These are phyloP conservation scores for Oryza australiensis DNA, from an alignment of 176 grass and related monocot species.

Conservation along the genomic window DNA sequence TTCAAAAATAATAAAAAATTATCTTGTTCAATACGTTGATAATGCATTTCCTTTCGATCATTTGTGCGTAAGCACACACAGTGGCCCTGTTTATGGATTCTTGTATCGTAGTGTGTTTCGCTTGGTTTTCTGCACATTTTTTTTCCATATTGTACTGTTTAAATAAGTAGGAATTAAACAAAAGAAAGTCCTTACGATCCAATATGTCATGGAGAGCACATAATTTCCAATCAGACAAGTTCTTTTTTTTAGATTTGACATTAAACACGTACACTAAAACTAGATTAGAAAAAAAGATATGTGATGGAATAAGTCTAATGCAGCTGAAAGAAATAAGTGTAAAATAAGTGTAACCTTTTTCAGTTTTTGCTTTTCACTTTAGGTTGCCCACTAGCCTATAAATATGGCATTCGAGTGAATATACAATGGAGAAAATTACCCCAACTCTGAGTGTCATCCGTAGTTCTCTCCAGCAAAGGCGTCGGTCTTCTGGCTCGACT, in stretches of 20 bases:
- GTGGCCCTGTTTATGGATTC: conserved; percentile 5
- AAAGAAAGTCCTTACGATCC: neutral
- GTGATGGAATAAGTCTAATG: too few relatives aligned
- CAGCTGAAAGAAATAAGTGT: too few relatives aligned
- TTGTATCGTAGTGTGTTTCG: neutral
- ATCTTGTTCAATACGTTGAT: too few relatives aligned
- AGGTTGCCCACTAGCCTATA: too few relatives aligned
- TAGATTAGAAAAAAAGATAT: neutral
- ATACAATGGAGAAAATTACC: too few relatives aligned
- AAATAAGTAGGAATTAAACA: neutral
- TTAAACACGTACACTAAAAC: neutral
- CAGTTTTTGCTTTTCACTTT: too few relatives aligned
- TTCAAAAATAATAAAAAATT: too few relatives aligned
- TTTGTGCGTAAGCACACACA: neutral
- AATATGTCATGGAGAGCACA: neutral
- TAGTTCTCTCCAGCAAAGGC: too few relatives aligned
- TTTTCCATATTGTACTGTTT: neutral
- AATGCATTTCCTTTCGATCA: neutral
- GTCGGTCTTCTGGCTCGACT: too few relatives aligned
- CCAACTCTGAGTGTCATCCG: too few relatives aligned
- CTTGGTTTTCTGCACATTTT: neutral
- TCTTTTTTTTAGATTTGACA: neutral
- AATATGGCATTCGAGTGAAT: too few relatives aligned
- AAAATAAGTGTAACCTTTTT: too few relatives aligned
- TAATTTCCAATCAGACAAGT: neutral